Percentiles rank a stretch among this genome's conserved stretches.
phyloP scores from a whole-genome alignment of 1,139 yeast genomes.

The Debaryomyces nepalensis region DNA sequence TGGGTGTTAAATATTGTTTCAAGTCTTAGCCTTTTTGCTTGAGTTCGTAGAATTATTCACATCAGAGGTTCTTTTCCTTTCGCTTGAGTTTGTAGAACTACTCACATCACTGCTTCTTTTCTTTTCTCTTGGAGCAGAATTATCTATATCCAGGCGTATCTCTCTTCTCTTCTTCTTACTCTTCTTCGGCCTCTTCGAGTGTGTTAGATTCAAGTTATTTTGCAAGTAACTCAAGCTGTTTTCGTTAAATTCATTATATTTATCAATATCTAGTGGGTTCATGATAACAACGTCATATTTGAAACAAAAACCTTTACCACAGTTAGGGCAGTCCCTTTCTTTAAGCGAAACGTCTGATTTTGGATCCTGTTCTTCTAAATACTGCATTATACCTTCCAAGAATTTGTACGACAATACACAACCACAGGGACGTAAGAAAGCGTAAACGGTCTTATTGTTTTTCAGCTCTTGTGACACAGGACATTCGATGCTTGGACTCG shows the following conservation, averaged over 20 bases:
- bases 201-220: constrained; percentile 39
- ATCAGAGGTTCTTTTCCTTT: constrained; percentile 5
- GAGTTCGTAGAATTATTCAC: not conserved
- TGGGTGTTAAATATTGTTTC: not conserved
- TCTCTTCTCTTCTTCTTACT: constrained; percentile 27
- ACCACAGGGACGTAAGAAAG: constrained; percentile 46
- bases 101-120: constrained; percentile 9
- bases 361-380: constrained; percentile 16
- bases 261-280: constrained; percentile 27
- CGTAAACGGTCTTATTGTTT: constrained; percentile 32
- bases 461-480: constrained; percentile 41
- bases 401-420: constrained; percentile 39
- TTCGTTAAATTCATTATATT: constrained; percentile 38
- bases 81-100: not conserved
- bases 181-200: constrained; percentile 48
- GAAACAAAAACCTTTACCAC: constrained; percentile 29
- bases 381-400: constrained; percentile 23
- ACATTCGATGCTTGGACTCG: constrained; percentile 46
- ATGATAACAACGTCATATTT: constrained; percentile 39
- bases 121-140: constrained; percentile 10
- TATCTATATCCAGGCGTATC: constrained; percentile 15
- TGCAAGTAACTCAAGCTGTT: constrained; percentile 39
- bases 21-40: constrained; percentile 2
- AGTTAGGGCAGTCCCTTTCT: constrained; percentile 37
- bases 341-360: not conserved